A percentile compares a stretch with the other conserved stretches of the same genome.
These are phyloP conservation scores for Cantharellus anzutake DNA, from an alignment of 768 basidiomycete species.

Conservation along the genomic window DNA sequence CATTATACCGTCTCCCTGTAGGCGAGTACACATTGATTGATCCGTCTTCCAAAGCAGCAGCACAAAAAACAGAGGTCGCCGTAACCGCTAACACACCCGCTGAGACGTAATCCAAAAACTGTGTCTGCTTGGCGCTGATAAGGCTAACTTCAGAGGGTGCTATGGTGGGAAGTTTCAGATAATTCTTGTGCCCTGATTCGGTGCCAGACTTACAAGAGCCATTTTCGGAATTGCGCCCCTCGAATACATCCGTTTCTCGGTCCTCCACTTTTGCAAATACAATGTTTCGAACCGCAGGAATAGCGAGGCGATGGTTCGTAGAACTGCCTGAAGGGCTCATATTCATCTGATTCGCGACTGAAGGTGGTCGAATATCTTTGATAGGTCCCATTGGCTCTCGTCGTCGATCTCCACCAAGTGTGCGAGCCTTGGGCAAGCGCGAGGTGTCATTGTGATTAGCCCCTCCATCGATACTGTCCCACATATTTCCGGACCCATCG, in stretches of 20 bases:
- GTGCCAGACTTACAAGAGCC: constrained; percentile 24
- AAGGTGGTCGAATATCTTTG: constrained; percentile 29
- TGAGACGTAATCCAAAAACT: constrained; percentile 82
- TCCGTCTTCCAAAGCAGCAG: constrained; percentile 63
- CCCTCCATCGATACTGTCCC: neutral
- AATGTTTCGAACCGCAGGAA: constrained; percentile 41
- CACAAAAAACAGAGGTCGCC: constrained; percentile 47
- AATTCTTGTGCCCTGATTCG: too few relatives aligned
- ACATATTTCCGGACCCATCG: neutral
- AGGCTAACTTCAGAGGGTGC: constrained; percentile 53
- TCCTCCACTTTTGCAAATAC: constrained; percentile 43
- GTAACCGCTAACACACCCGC: constrained; percentile 48
- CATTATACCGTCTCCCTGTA: constrained; percentile 56
- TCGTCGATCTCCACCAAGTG: constrained; percentile 49
- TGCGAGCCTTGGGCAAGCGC: constrained; percentile 23
- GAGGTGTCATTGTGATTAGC: neutral
- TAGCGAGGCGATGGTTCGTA: constrained; percentile 24
- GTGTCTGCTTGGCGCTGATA: constrained; percentile 42
- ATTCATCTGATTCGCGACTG: constrained; percentile 7
- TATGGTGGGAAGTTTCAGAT: constrained; percentile 10
- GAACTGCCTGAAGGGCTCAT: neutral
- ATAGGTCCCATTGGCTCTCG: constrained; percentile 26
- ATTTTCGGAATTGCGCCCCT: constrained; percentile 59
- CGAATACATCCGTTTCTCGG: constrained; percentile 40
- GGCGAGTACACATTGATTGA: constrained; percentile 67